Conservation (phyloP, 2,329 filamentous ascomycete genomes). For the Ambrosiella xylebori region DNA sequence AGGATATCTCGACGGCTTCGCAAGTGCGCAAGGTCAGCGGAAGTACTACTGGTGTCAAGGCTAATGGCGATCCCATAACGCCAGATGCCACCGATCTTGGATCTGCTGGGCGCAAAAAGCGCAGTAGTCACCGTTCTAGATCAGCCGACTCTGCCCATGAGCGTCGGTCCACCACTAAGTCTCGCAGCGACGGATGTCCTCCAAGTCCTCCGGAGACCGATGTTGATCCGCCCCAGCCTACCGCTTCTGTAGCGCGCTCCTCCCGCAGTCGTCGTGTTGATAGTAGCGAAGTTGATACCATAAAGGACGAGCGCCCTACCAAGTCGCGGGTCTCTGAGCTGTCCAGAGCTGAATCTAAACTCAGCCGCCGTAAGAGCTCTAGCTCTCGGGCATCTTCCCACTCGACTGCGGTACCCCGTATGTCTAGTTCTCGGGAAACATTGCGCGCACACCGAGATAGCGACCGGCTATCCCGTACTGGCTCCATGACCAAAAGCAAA, state of each 20-base stretch:
- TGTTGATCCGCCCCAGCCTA: conserved; percentile 24
- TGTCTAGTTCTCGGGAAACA: conserved; percentile 4
- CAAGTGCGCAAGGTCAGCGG: conserved; percentile 16
- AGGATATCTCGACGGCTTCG: conserved; percentile 26
- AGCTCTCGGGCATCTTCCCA: conserved; percentile 42
- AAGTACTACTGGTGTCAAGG: conserved; percentile 4
- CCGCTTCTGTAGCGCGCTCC: conserved; percentile 2
- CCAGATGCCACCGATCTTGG: conserved; percentile 58
- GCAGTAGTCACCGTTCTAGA: conserved; percentile 24
- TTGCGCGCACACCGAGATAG: conserved; percentile 16
- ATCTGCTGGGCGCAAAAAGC: conserved; percentile 11
- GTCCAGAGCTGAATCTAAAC: conserved; percentile 22
- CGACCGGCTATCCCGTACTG: conserved; percentile 14
- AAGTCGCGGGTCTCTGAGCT: conserved; percentile 28
- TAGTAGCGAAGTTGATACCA: conserved; percentile 8
- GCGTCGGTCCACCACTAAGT: conserved; percentile 19
- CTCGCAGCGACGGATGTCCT: conserved; percentile 32
- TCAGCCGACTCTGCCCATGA: conserved; percentile 27
- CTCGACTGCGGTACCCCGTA: conserved; percentile 29
- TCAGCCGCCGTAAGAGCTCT: conserved; percentile 25
- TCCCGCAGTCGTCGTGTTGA: conserved; percentile 8
- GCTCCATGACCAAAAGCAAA: conserved; percentile 16
- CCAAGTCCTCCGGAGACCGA: conserved; percentile 49
- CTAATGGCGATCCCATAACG: conserved; percentile 34
- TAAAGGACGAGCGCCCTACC: conserved; percentile 18